Evolutionary conservation across 164 flowering plant species (phyloP).

Genomic region (Chimonanthus praecox): DNA sequence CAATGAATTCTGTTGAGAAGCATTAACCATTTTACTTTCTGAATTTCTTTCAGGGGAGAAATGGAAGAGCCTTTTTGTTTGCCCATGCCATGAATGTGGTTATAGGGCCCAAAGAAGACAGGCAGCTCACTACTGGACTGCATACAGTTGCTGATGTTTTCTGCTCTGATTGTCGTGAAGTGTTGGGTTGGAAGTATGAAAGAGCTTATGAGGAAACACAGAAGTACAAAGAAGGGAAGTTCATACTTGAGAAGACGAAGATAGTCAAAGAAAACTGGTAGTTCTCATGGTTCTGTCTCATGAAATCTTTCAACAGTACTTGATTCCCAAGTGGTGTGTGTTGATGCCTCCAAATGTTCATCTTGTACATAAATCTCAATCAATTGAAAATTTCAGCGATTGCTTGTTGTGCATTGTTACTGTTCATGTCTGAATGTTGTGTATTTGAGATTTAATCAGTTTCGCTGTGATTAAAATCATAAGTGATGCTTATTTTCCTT

Average conservation of each 20-base stretch:
- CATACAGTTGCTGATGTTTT: constrained; percentile 57
- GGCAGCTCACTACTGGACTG: constrained; percentile 50
- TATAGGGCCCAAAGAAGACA: constrained; percentile 46
- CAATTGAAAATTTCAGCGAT: constrained; percentile 23
- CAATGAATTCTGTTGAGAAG: background rate
- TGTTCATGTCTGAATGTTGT: constrained; percentile 9
- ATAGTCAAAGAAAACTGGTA: constrained; percentile 50
- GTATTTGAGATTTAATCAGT: background rate
- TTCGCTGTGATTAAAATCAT: constrained; percentile 13
- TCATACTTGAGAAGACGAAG: constrained; percentile 49
- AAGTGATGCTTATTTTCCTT: background rate
- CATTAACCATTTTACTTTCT: background rate
- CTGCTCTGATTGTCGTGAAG: constrained; percentile 49
- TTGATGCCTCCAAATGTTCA: constrained; percentile 13
- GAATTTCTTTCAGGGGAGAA: constrained; percentile 30
- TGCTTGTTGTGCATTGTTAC: constrained; percentile 11
- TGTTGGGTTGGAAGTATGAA: constrained; percentile 62
- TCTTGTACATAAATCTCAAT: constrained; percentile 22
- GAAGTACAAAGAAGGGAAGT: constrained; percentile 63
- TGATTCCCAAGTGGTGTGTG: constrained; percentile 8
- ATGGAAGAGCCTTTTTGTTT: constrained; percentile 50
- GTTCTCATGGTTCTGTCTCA: background rate
- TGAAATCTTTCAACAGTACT: background rate
- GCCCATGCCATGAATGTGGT: constrained; percentile 49
- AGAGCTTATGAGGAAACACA: constrained; percentile 48